A percentile compares a stretch with the other conserved stretches of the same genome.
These are phyloP conservation scores for Solanum hybrid DNA, from an alignment of 305 asterid genomes.

Conservation along the genomic window DNA sequence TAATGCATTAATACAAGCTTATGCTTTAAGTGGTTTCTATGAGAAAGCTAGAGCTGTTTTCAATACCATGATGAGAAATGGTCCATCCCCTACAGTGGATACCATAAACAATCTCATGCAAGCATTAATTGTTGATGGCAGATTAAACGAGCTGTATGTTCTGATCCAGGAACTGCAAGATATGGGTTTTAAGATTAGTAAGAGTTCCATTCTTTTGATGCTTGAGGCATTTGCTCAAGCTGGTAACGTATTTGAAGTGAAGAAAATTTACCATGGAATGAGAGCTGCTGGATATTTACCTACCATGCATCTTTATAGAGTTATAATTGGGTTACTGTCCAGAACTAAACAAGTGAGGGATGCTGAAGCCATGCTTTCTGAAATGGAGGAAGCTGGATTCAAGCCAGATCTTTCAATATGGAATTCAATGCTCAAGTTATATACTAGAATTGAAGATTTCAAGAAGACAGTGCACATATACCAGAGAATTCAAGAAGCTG, in stretches of 20 bases:
- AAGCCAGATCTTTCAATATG: slow-evolving; percentile 60
- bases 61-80: slow-evolving; percentile 81
- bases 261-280: slow-evolving; percentile 84
- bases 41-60: slow-evolving; percentile 96
- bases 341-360: slow-evolving; percentile 68
- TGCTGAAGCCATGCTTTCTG: slow-evolving; percentile 75
- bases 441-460: slow-evolving; percentile 65
- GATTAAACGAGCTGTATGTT: slow-evolving; percentile 78
- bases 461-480: slow-evolving; percentile 64
- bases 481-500: slow-evolving; percentile 62
- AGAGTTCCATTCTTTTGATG: slow-evolving; percentile 75
- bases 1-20: slow-evolving; percentile 77
- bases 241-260: slow-evolving; percentile 73
- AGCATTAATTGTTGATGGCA: slow-evolving; percentile 63
- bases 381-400: slow-evolving; percentile 79
- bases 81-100: slow-evolving; percentile 83
- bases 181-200: slow-evolving; percentile 88
- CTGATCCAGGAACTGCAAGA: slow-evolving; percentile 90
- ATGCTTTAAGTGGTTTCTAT: slow-evolving; percentile 72
- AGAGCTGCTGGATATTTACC: slow-evolving; percentile 91
- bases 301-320: slow-evolving; percentile 89
- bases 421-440: slow-evolving; percentile 63
- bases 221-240: slow-evolving; percentile 82
- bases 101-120: slow-evolving; percentile 67
- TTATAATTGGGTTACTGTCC: slow-evolving; percentile 68